Evolutionary conservation across 805 yeast species (phyloP).

Genomic region (Yarrowia sp.): DNA sequence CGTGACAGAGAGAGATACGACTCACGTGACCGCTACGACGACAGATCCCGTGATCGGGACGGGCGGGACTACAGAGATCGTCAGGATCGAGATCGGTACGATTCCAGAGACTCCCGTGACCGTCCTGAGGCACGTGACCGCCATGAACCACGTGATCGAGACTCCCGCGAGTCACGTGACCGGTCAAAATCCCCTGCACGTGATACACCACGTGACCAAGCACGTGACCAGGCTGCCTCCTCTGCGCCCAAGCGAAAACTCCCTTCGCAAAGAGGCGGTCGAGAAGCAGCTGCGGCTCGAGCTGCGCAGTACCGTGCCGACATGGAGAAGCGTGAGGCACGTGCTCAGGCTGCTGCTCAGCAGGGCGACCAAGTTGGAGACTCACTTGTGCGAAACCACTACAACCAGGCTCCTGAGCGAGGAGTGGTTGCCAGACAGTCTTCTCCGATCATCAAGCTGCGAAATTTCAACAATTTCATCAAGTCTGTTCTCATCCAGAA

Average conservation of each 20-base stretch:
- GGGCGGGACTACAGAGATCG: not conserved
- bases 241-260: constrained; percentile 42
- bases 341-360: constrained; percentile 1
- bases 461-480: constrained; percentile 90
- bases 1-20: constrained; percentile 12
- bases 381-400: constrained; percentile 74
- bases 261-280: constrained; percentile 41
- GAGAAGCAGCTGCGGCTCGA: constrained; percentile 40
- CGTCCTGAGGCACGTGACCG: not conserved
- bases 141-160: not conserved
- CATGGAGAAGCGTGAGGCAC: constrained; percentile 39
- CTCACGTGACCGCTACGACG: not conserved
- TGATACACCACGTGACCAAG: not conserved
- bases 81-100: not conserved
- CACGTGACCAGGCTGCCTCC: not conserved
- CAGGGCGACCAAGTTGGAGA: constrained; percentile 41
- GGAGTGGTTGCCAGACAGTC: constrained; percentile 66
- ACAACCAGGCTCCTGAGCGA: constrained; percentile 80
- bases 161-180: not conserved
- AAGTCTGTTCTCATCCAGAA: constrained; percentile 84
- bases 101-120: constrained; percentile 2
- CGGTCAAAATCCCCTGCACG: not conserved
- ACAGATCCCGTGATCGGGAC: not conserved
- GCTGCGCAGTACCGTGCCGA: constrained; percentile 40
- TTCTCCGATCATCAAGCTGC: constrained; percentile 83